A percentile compares a stretch with the other conserved stretches of the same genome.
phyloP scores from a whole-genome alignment of 2,329 filamentous ascomycete genomes.

The Aureobasidium sp. region DNA sequence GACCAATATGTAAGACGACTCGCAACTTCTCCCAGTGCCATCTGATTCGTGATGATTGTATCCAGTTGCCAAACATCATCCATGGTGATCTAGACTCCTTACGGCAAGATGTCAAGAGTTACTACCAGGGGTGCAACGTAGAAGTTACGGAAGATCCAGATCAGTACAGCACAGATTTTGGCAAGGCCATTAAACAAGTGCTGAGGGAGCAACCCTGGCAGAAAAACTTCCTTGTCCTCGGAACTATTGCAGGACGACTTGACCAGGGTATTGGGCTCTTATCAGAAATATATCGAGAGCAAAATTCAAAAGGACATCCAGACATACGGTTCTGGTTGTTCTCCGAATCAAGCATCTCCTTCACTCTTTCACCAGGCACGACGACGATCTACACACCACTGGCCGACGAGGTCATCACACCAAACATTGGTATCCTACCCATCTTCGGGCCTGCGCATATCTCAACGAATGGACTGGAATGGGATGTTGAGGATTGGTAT shows the following conservation, averaged over 20 bases:
- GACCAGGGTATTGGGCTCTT: constrained; percentile 89
- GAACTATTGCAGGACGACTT: constrained; percentile 80
- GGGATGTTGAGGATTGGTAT: constrained; percentile 80
- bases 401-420: constrained; percentile 52
- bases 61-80: constrained; percentile 50
- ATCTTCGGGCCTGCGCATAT: constrained; percentile 73
- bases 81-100: constrained; percentile 91
- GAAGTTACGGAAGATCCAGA: constrained; percentile 64
- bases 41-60: constrained; percentile 22
- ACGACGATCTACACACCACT: constrained; percentile 62
- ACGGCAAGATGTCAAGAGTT: constrained; percentile 51
- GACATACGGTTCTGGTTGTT: constrained; percentile 62
- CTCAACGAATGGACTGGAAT: constrained; percentile 73
- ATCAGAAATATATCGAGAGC: constrained; percentile 65
- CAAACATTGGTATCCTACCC: constrained; percentile 81
- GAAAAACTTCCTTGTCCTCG: constrained; percentile 62
- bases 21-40: not conserved
- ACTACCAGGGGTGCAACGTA: constrained; percentile 57
- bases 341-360: constrained; percentile 73
- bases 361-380: constrained; percentile 63
- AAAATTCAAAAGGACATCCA: constrained; percentile 32
- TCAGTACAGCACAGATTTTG: constrained; percentile 86
- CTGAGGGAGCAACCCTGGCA: constrained; percentile 32
- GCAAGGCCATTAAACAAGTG: constrained; percentile 64
- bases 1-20: constrained; percentile 14